These are phyloP conservation scores for Quercus tomentella DNA, from an alignment of 331 rosid species.

Conservation along the genomic window DNA sequence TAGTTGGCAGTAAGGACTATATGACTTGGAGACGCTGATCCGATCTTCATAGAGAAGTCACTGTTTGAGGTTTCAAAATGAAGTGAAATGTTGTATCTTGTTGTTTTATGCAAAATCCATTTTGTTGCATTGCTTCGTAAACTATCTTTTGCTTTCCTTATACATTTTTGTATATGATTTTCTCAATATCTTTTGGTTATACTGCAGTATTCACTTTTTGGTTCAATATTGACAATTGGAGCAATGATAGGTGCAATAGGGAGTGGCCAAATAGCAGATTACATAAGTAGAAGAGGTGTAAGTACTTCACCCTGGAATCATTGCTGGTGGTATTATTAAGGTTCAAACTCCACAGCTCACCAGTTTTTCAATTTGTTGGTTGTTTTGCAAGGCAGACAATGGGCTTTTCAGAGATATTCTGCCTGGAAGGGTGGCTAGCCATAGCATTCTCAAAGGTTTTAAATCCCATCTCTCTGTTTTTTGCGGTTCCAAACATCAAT, in stretches of 20 bases:
- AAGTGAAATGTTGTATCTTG: background rate
- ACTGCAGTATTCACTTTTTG: slow-evolving; percentile 70
- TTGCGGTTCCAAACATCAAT: too few relatives aligned
- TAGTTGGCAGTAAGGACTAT: too few relatives aligned
- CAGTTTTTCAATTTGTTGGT: slow-evolving; percentile 8
- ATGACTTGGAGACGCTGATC: too few relatives aligned
- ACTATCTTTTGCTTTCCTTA: background rate
- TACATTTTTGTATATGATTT: background rate
- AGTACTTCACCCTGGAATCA: slow-evolving; percentile 26
- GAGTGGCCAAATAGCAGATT: slow-evolving; percentile 74
- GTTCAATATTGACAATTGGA: slow-evolving; percentile 84
- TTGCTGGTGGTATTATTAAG: background rate
- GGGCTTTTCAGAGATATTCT: slow-evolving; percentile 63
- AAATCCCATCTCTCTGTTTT: background rate
- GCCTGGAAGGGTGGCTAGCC: slow-evolving; percentile 74
- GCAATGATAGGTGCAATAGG: slow-evolving; percentile 83
- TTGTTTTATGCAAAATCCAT: background rate
- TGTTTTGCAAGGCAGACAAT: slow-evolving; percentile 48
- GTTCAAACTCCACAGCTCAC: background rate
- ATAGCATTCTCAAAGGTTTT: slow-evolving; percentile 60
- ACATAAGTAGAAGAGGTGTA: slow-evolving; percentile 72
- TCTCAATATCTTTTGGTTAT: background rate
- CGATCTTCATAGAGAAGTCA: too few relatives aligned
- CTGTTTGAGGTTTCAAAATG: background rate
- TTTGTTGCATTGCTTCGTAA: background rate